A percentile compares a stretch with the other conserved stretches of the same genome.
phyloP scores from a whole-genome alignment of 106 monocot species.

The Acorus gramineus region DNA sequence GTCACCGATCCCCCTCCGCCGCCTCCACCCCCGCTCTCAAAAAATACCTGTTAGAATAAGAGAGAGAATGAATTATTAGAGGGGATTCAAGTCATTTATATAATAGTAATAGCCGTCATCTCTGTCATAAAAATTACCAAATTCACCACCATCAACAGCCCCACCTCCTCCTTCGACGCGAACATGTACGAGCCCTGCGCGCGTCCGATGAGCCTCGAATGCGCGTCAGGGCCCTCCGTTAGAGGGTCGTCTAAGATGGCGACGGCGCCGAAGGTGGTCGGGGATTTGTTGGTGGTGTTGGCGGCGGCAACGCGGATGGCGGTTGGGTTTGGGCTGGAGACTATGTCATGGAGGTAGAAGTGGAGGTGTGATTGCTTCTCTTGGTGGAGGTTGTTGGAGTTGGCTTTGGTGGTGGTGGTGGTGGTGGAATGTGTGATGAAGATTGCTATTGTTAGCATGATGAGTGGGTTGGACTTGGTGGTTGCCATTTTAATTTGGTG shows the following conservation, averaged over 20 bases:
- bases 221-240: not conserved
- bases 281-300: not conserved
- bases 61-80: too few species aligned
- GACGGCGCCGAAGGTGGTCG: not conserved
- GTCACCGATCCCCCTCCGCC: too few species aligned
- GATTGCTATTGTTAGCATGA: too few species aligned
- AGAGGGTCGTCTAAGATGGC: not conserved
- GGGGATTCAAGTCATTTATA: too few species aligned
- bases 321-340: not conserved
- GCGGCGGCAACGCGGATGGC: not conserved
- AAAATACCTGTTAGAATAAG: too few species aligned
- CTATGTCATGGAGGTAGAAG: not conserved
- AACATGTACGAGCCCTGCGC: conserved; percentile 4
- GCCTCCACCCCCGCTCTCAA: too few species aligned
- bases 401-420: not conserved
- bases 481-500: too few species aligned
- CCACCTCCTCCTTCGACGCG: not conserved
- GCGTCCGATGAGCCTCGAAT: not conserved
- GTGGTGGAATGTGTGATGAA: too few species aligned
- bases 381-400: not conserved
- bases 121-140: too few species aligned
- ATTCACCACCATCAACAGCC: not conserved
- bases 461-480: too few species aligned
- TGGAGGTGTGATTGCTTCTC: not conserved
- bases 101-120: too few species aligned